Conservation (phyloP, 306 rosid genomes). For the Abrus pulchellus region DNA sequence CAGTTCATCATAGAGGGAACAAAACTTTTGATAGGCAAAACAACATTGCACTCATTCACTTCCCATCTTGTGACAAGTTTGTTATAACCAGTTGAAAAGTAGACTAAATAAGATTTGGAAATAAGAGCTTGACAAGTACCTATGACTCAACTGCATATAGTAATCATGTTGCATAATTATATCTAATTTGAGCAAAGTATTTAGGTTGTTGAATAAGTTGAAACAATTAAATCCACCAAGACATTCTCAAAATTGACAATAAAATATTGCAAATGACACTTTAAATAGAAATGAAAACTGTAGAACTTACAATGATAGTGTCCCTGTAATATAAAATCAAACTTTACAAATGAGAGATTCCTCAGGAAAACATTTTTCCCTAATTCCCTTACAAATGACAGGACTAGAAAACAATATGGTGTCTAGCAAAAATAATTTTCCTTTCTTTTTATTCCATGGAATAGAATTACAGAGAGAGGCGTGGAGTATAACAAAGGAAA, state of each 20-base stretch:
- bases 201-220: background rate
- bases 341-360: slow-evolving; percentile 17
- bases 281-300: background rate
- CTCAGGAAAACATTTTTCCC: background rate
- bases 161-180: background rate
- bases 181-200: background rate
- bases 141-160: slow-evolving; percentile 7
- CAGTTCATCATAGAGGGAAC: slow-evolving; percentile 9
- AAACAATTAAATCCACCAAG: background rate
- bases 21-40: background rate
- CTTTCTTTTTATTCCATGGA: background rate
- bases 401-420: background rate
- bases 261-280: background rate
- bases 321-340: background rate
- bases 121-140: background rate
- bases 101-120: background rate
- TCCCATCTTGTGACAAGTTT: background rate
- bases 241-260: background rate
- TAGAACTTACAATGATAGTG: background rate
- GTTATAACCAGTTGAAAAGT: background rate
- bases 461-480: background rate
- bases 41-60: slow-evolving; percentile 19
- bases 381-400: background rate
- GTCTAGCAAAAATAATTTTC: background rate
- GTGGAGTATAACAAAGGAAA: background rate